Percentiles rank a stretch among this genome's conserved stretches.
phyloP scores from a whole-genome alignment of 495 filamentous ascomycete genomes.

The Hypoxylon rickii region DNA sequence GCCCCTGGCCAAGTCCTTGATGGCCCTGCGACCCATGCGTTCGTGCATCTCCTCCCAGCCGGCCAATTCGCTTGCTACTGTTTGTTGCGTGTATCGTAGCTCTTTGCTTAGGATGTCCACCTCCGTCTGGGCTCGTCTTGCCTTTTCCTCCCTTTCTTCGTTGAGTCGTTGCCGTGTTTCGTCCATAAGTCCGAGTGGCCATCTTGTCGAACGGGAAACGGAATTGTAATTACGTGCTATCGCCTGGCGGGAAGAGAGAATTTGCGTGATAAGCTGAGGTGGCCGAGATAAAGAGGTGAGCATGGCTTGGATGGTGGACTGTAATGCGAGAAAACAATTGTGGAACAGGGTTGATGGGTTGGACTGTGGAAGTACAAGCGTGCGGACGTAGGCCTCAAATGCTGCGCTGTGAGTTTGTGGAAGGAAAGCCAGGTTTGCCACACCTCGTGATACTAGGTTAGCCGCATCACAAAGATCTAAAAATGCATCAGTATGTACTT shows the following conservation, averaged over 20 bases:
- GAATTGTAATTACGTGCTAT: conserved; percentile 77
- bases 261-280: conserved; percentile 71
- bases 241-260: conserved; percentile 64
- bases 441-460: conserved; percentile 57
- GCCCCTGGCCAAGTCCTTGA: conserved; percentile 74
- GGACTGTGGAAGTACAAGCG: conserved; percentile 68
- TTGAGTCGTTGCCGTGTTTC: conserved; percentile 82
- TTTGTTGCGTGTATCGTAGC: conserved; percentile 87
- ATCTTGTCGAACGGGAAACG: conserved; percentile 71
- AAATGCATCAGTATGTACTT: conserved; percentile 41
- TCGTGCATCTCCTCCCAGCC: conserved; percentile 91
- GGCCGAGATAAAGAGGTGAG: conserved; percentile 82
- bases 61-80: conserved; percentile 87
- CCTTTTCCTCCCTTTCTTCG: conserved; percentile 78
- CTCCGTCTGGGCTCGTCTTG: conserved; percentile 65
- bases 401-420: conserved; percentile 70
- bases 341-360: conserved; percentile 77
- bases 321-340: conserved; percentile 71
- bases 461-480: conserved; percentile 73
- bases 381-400: conserved; percentile 70
- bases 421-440: conserved; percentile 68
- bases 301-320: conserved; percentile 79
- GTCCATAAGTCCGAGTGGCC: conserved; percentile 84
- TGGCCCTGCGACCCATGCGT: conserved; percentile 71
- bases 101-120: conserved; percentile 71